A percentile compares a stretch with the other conserved stretches of the same genome.
Evolutionary conservation across 306 rosid species (phyloP).

Genomic region (Senna tora): DNA sequence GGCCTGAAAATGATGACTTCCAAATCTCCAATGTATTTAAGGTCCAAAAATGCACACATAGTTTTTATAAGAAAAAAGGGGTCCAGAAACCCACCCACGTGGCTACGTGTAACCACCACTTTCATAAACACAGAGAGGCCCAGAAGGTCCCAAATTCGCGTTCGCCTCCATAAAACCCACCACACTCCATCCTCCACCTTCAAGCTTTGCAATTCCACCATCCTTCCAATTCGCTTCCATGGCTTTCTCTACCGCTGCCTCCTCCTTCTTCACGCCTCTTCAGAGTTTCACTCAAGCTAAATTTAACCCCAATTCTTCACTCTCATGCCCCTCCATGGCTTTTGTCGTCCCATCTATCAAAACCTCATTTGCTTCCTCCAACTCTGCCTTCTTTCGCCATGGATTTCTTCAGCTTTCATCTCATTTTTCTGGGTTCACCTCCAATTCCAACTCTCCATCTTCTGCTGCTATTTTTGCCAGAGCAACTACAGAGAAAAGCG

Average conservation of each 20-base stretch:
- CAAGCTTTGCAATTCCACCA: conserved; percentile 3
- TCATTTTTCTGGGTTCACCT: conserved; percentile 32
- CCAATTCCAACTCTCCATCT: conserved; percentile 52
- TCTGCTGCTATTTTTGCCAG: conserved; percentile 58
- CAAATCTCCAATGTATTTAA: no score
- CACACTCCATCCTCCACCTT: neutral
- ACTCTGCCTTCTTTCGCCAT: conserved; percentile 54
- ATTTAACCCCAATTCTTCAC: conserved; percentile 34
- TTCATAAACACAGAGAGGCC: neutral
- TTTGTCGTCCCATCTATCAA: conserved; percentile 45
- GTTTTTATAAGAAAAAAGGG: neutral
- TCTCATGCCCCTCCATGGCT: conserved; percentile 46
- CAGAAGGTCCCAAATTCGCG: neutral
- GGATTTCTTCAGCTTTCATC: conserved; percentile 51
- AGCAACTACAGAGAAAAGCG: conserved; percentile 78
- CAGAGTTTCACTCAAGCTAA: conserved; percentile 36
- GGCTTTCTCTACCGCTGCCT: conserved; percentile 53
- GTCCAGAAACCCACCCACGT: neutral
- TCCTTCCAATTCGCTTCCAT: conserved; percentile 52
- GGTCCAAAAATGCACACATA: neutral
- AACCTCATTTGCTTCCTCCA: conserved; percentile 62
- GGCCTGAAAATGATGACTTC: neutral
- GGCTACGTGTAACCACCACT: conserved; percentile 20
- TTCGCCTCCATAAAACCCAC: neutral
- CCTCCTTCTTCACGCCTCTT: conserved; percentile 47